Evolutionary conservation across 495 filamentous ascomycete species (phyloP).

Genomic region (Glutinoglossum americanum): DNA sequence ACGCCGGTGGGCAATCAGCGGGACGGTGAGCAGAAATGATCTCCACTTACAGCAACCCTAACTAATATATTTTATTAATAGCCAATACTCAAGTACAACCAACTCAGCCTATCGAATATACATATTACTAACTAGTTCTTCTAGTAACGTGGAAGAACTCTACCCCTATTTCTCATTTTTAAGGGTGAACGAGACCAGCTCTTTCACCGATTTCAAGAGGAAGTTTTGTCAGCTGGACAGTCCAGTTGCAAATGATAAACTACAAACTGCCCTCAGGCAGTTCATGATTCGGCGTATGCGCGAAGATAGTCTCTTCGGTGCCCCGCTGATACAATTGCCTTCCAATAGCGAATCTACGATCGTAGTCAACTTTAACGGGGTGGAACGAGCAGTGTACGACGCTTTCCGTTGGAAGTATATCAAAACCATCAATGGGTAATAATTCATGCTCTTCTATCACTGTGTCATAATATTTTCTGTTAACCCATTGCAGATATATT

Average conservation of each 20-base stretch:
- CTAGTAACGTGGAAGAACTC: slow-evolving; percentile 28
- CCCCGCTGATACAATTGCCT: slow-evolving; percentile 33
- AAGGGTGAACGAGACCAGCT: slow-evolving; percentile 16
- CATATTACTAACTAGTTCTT: slow-evolving; percentile 9
- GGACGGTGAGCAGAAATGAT: slow-evolving; percentile 26
- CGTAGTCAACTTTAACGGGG: background rate
- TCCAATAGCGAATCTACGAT: slow-evolving; percentile 8
- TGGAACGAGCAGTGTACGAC: background rate
- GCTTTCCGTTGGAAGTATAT: background rate
- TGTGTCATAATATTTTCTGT: background rate
- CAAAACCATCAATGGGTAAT: background rate
- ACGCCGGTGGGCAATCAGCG: slow-evolving; percentile 34
- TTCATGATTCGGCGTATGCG: slow-evolving; percentile 32
- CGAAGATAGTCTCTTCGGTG: slow-evolving; percentile 27
- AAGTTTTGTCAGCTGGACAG: slow-evolving; percentile 14
- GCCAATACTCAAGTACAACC: background rate
- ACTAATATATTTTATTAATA: background rate
- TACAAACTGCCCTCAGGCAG: background rate
- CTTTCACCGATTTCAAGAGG: slow-evolving; percentile 22
- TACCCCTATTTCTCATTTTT: slow-evolving; percentile 42
- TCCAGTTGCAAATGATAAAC: background rate
- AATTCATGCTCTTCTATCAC: background rate
- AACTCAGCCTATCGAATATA: background rate
- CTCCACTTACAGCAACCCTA: background rate
- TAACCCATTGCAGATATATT: background rate